Conservation (phyloP, 371 early-diverging fungal species). For the Paraphysoderma sedebokerense region DNA sequence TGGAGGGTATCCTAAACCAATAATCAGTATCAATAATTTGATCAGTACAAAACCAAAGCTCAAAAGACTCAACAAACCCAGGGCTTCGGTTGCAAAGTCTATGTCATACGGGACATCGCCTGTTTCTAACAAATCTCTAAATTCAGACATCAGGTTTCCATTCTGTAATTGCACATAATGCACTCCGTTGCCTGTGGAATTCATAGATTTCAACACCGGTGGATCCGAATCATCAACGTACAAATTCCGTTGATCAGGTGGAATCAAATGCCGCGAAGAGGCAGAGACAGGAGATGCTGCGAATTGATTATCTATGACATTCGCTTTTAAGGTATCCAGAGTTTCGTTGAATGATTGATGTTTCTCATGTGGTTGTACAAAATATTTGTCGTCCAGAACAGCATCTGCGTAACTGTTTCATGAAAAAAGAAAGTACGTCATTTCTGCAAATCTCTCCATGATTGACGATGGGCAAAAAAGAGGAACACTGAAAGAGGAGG, state of each 20-base stretch:
- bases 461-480: too few relatives aligned
- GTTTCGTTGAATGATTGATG: conserved; percentile 36
- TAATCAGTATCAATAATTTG: neutral
- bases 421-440: neutral
- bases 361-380: conserved; percentile 46
- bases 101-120: conserved; percentile 41
- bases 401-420: conserved; percentile 42
- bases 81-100: conserved; percentile 37
- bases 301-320: too few relatives aligned
- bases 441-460: neutral
- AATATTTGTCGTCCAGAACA: conserved; percentile 37
- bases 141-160: conserved; percentile 40
- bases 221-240: neutral
- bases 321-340: conserved; percentile 11
- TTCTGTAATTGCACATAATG: conserved; percentile 54
- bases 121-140: conserved; percentile 16
- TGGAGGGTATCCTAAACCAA: conserved; percentile 18
- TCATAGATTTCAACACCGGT: neutral
- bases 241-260: too few relatives aligned
- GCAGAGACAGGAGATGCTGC: too few relatives aligned
- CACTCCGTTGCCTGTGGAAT: neutral
- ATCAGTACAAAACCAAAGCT: neutral
- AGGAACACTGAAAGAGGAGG: too few relatives aligned
- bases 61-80: conserved; percentile 14
- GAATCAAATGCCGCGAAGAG: too few relatives aligned